These are phyloP conservation scores for Aphanomyces astaci DNA, from an alignment of 352 stramenopile species.

Conservation along the genomic window DNA sequence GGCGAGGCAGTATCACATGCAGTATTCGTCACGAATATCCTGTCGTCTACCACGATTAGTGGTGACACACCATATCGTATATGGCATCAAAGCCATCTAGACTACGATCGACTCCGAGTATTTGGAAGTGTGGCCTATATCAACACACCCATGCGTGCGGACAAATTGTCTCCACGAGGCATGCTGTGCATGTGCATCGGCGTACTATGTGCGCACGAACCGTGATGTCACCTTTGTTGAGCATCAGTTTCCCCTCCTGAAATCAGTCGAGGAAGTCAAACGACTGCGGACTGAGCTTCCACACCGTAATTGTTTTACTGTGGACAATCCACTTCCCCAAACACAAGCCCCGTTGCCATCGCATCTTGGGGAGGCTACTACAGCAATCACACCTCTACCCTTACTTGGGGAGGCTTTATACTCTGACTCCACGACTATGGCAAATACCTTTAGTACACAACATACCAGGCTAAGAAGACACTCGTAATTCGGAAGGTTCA, in stretches of 20 bases:
- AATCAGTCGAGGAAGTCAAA: background rate
- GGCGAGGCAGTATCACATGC: no score
- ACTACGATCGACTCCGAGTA: no score
- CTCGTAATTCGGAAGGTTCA: background rate
- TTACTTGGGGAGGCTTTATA: background rate
- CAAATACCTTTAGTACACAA: background rate
- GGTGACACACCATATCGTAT: no score
- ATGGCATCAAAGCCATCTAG: no score
- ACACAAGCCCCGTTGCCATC: background rate
- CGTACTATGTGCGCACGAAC: background rate
- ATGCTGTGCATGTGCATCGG: background rate
- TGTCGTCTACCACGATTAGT: no score
- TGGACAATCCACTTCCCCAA: background rate
- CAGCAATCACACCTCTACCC: background rate
- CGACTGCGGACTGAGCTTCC: background rate
- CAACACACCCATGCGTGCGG: background rate
- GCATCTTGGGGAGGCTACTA: background rate
- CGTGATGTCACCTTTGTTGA: background rate
- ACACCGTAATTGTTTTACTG: background rate
- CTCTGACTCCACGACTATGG: background rate
- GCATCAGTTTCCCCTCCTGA: background rate
- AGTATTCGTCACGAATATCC: no score
- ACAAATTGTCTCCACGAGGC: background rate
- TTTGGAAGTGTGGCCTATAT: background rate
- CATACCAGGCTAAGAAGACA: no score